Percentiles rank a stretch among this genome's conserved stretches.
These are phyloP conservation scores for Tetrastigma voinierianum DNA, from an alignment of 164 flowering plant genomes.

Conservation along the genomic window DNA sequence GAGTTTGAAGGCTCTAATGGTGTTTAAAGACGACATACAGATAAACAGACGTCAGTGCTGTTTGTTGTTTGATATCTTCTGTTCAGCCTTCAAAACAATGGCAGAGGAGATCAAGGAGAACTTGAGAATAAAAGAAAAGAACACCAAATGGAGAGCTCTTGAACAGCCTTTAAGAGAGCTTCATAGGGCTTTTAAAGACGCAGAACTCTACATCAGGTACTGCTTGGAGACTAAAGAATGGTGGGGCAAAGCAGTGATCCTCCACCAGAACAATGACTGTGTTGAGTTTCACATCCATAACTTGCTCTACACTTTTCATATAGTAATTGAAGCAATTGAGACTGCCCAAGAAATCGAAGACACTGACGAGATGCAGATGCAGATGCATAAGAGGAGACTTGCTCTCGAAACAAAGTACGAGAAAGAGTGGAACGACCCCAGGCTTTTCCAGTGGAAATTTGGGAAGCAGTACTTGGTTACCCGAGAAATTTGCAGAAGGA, in stretches of 20 bases:
- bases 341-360: constrained; percentile 63
- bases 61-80: constrained; percentile 57
- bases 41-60: constrained; percentile 74
- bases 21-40: constrained; percentile 54
- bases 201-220: constrained; percentile 53
- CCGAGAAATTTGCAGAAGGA: constrained; percentile 39
- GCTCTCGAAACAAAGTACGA: constrained; percentile 53
- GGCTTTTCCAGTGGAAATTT: constrained; percentile 60
- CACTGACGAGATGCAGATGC: constrained; percentile 55
- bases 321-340: constrained; percentile 79
- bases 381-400: constrained; percentile 54
- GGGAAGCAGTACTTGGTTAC: constrained; percentile 77
- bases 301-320: constrained; percentile 49
- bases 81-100: constrained; percentile 49
- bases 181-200: constrained; percentile 64
- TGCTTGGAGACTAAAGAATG: constrained; percentile 69
- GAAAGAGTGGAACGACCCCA: constrained; percentile 65
- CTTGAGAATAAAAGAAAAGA: constrained; percentile 65
- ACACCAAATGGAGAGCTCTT: constrained; percentile 79
- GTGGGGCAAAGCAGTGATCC: constrained; percentile 65
- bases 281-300: constrained; percentile 82
- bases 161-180: constrained; percentile 81
- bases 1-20: constrained; percentile 76
- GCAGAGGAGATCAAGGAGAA: constrained; percentile 59
- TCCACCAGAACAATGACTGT: constrained; percentile 69